Percentiles rank a stretch among this genome's conserved stretches.
Conservation (phyloP, 495 filamentous ascomycete species). For the Filosporella fistucella region DNA sequence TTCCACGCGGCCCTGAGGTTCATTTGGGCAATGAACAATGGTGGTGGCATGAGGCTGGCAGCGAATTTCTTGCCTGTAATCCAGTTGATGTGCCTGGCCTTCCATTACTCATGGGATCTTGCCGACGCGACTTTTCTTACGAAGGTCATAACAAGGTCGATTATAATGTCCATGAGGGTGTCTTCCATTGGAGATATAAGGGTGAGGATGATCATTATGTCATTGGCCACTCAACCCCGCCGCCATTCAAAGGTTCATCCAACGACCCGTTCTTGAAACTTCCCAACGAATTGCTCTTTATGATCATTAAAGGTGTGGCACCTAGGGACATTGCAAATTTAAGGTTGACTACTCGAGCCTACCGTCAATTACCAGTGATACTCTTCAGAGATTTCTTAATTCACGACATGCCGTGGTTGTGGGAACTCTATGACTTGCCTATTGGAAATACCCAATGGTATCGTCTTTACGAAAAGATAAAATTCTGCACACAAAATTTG, state of each 20-base stretch:
- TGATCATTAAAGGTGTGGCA: slow-evolving; percentile 16
- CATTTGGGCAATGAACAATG: background rate
- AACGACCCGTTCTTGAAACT: slow-evolving; percentile 20
- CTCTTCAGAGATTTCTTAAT: slow-evolving; percentile 25
- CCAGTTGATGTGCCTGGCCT: background rate
- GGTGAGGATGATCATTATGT: background rate
- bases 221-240: background rate
- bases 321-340: slow-evolving; percentile 24
- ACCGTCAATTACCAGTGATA: slow-evolving; percentile 22
- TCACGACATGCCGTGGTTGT: slow-evolving; percentile 32
- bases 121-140: background rate
- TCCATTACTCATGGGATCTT: background rate
- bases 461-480: slow-evolving; percentile 21
- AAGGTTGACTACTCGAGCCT: slow-evolving; percentile 18
- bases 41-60: slow-evolving; percentile 18
- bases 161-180: background rate
- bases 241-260: background rate
- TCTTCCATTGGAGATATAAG: background rate
- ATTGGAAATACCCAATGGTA: slow-evolving; percentile 24
- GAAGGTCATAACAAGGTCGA: background rate
- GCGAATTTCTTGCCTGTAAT: slow-evolving; percentile 27
- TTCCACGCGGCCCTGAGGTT: background rate
- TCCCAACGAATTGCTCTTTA: slow-evolving; percentile 23
- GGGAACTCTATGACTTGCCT: slow-evolving; percentile 25
- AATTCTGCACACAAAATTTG: slow-evolving; percentile 15